phyloP scores from a whole-genome alignment of 176 grass and related monocot species.

The Otatea glauca region DNA sequence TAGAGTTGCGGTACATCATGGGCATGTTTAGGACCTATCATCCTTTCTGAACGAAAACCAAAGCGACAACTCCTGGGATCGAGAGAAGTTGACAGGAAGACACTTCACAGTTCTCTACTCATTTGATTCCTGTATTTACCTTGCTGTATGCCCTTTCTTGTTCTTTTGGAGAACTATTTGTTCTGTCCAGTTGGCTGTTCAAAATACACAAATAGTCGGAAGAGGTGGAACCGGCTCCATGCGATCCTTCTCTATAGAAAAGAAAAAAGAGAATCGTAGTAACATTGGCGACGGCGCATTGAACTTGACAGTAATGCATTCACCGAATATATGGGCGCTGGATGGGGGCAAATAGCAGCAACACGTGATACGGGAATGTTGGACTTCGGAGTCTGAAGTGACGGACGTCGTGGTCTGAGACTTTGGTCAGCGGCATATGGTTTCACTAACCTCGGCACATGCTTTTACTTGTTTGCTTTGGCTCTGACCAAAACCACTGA shows the following conservation, averaged over 20 bases:
- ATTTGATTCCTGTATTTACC: not conserved
- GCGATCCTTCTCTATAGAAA: not conserved
- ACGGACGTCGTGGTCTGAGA: not conserved
- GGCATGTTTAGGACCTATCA: not conserved
- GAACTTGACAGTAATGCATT: not conserved
- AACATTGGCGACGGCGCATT: not conserved
- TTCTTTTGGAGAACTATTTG: not conserved
- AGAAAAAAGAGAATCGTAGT: too few relatives aligned
- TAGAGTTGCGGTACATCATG: not conserved
- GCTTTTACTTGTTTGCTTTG: not conserved
- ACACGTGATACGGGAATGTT: conserved; percentile 15
- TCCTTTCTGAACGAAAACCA: not conserved
- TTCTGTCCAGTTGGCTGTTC: not conserved
- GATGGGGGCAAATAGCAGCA: not conserved
- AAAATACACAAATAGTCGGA: too few relatives aligned
- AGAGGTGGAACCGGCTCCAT: not conserved
- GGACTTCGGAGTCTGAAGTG: not conserved
- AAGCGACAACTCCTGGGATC: not conserved
- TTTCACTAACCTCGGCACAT: not conserved
- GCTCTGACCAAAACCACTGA: not conserved
- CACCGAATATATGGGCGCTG: too few relatives aligned
- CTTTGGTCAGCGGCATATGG: not conserved
- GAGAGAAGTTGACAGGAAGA: conserved; percentile 13
- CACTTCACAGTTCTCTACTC: not conserved
- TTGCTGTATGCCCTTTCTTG: not conserved